Base-by-base conservation (phyloP, 371 early-diverging fungal species). In the Sanchytrium tribonematis region DNA sequence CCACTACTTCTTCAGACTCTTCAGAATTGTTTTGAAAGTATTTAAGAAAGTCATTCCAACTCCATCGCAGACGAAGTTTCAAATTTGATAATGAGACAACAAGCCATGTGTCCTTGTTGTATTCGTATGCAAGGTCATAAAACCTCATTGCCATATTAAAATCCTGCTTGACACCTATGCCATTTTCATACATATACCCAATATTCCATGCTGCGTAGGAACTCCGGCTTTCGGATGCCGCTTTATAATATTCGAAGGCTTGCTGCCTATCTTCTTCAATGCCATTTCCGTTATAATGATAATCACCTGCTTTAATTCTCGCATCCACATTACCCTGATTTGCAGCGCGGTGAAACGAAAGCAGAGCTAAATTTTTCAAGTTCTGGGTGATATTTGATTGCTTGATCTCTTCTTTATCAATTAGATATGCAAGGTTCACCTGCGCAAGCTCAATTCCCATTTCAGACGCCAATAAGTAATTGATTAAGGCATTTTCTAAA, bases 161-260 rank as follows among this genome's bases (percentile, higher is more conserved):
- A 75, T 96, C 94, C 78, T 84, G 84, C 5, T 80, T 69, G 0
- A 92, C 88, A 1, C 98, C 92, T 27, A 91, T 69, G n/a, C 98
- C 98, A 71, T 86, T 83, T 74, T 97, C 97, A 73, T 93, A 83
- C 92, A 94, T 93, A 84, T 86, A 95, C 0, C 93, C 98, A 1
- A 96, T 77, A 71, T 91, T 95, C 87, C 88, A 97, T 86, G 91
- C 89, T 1, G 93, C 96, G 72, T 93, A 77, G 0, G 89, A 82
- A 31, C 84, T 87, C 12, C 73, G 71, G 30, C 90, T 86, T 66
- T 91, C 88, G 0, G 95, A 89, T 0, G 94, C 90, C 1, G 86
- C 79, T n/a, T 81, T 83, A 75, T 95, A 97, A 68, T 90, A 89
- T 0, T 84, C 78, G 0, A 87, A 87, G 0, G 97, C 97, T 69